phyloP scores from a whole-genome alignment of 2,329 filamentous ascomycete genomes.

The Dendryphion nanum region DNA sequence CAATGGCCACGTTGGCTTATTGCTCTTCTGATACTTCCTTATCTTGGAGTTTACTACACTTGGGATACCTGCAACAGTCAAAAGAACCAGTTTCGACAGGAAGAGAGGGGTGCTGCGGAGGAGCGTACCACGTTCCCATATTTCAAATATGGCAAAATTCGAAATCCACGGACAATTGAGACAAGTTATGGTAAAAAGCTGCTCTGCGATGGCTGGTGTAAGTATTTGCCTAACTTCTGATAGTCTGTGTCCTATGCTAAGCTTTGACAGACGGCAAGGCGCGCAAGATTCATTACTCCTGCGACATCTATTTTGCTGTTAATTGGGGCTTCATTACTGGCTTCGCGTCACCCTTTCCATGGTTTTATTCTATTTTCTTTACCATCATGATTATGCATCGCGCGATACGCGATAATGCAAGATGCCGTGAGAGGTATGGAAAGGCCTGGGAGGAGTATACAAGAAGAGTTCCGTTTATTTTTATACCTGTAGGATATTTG shows the following conservation, averaged over 20 bases:
- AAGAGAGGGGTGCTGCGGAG: slow-evolving; percentile 67
- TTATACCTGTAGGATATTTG: slow-evolving; percentile 72
- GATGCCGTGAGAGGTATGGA: slow-evolving; percentile 76
- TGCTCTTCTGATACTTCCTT: slow-evolving; percentile 62
- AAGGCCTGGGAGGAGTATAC: slow-evolving; percentile 81
- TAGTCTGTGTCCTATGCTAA: slow-evolving; percentile 25
- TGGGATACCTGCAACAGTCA: slow-evolving; percentile 93
- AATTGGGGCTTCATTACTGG: slow-evolving; percentile 80
- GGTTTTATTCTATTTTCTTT: slow-evolving; percentile 88
- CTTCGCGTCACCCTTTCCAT: slow-evolving; percentile 78
- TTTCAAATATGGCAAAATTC: slow-evolving; percentile 80
- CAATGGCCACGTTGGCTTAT: slow-evolving; percentile 71
- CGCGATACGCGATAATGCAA: slow-evolving; percentile 70
- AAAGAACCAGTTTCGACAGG: slow-evolving; percentile 86
- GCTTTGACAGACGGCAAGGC: slow-evolving; percentile 61
- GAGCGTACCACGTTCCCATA: slow-evolving; percentile 82
- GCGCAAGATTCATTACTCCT: slow-evolving; percentile 78
- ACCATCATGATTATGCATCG: slow-evolving; percentile 76
- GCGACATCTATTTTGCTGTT: slow-evolving; percentile 74
- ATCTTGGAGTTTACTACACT: slow-evolving; percentile 82
- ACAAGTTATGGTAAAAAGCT: slow-evolving; percentile 73
- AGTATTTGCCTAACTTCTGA: slow-evolving; percentile 1
- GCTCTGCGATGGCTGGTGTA: slow-evolving; percentile 72
- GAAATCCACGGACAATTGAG: slow-evolving; percentile 76
- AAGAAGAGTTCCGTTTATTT: slow-evolving; percentile 75